These are phyloP conservation scores for Penicillium lividum DNA, from an alignment of 495 filamentous ascomycete genomes.

Conservation along the genomic window DNA sequence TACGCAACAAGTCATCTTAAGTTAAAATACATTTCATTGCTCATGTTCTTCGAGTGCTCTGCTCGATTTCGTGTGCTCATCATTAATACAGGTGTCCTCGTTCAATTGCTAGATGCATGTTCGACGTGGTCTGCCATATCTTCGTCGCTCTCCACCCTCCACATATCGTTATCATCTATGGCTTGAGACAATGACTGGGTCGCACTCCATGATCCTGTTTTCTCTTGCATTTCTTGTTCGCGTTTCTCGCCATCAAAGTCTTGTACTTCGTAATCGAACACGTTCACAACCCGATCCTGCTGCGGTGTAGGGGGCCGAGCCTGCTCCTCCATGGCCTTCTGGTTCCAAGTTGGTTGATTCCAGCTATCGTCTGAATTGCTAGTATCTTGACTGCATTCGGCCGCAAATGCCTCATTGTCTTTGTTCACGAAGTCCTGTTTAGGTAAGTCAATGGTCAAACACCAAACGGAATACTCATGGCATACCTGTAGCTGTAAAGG, in stretches of 20 bases:
- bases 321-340: not conserved
- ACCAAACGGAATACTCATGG: not conserved
- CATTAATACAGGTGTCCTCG: conserved; percentile 13
- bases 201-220: conserved; percentile 14
- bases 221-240: conserved; percentile 45
- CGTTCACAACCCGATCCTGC: conserved; percentile 31
- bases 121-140: conserved; percentile 22
- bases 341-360: not conserved
- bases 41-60: not conserved
- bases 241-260: conserved; percentile 34
- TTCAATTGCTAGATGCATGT: conserved; percentile 10
- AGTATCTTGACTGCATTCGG: conserved; percentile 34
- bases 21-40: conserved; percentile 1
- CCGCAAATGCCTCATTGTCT: conserved; percentile 50
- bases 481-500: conserved; percentile 47
- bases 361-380: not conserved
- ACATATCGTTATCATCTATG: conserved; percentile 12
- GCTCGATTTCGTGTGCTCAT: conserved; percentile 21
- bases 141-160: conserved; percentile 20
- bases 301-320: not conserved
- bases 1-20: not conserved
- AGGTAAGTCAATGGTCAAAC: conserved; percentile 6
- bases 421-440: conserved; percentile 46
- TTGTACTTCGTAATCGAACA: conserved; percentile 45
- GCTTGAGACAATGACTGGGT: not conserved